Percentiles rank a stretch among this genome's conserved stretches.
Conservation (phyloP, 169 alveolate species). For the Cryptosporidium felis region DNA sequence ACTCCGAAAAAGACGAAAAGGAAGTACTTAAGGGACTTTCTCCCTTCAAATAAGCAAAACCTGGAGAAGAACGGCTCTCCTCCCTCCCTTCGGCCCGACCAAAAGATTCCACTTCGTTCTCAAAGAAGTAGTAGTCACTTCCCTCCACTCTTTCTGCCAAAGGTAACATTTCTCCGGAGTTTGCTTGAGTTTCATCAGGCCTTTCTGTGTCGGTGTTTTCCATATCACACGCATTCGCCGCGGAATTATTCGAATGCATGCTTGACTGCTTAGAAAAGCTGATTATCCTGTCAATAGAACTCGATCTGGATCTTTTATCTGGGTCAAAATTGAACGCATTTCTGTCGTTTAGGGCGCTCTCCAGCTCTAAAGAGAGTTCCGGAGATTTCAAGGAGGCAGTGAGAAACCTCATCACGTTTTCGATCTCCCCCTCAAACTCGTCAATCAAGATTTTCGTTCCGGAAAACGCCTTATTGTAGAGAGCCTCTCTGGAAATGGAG, state of each 20-base stretch:
- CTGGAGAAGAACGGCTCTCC: neutral
- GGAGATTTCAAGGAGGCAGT: neutral
- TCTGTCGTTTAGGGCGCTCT: constrained; percentile 1
- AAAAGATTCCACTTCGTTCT: neutral
- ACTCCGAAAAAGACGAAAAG: constrained; percentile 16
- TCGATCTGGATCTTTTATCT: constrained; percentile 15
- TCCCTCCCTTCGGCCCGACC: neutral
- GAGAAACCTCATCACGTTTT: constrained; percentile 20
- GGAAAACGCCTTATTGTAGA: constrained; percentile 61
- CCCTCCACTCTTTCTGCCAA: neutral
- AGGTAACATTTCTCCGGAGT: neutral
- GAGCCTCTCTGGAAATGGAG: constrained; percentile 27
- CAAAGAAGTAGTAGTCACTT: neutral
- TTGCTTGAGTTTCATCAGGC: neutral
- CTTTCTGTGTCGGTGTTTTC: neutral
- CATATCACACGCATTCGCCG: neutral
- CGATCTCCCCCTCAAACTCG: constrained; percentile 54
- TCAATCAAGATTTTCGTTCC: constrained; percentile 64
- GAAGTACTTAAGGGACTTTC: neutral
- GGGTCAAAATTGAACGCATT: neutral
- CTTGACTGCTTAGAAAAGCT: neutral
- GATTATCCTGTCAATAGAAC: constrained; percentile 25
- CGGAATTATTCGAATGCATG: neutral
- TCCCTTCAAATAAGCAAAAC: neutral
- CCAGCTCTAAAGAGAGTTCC: constrained; percentile 11